Base-by-base conservation (phyloP, 2,329 filamentous ascomycete species). In the Mariannaea sp. region DNA sequence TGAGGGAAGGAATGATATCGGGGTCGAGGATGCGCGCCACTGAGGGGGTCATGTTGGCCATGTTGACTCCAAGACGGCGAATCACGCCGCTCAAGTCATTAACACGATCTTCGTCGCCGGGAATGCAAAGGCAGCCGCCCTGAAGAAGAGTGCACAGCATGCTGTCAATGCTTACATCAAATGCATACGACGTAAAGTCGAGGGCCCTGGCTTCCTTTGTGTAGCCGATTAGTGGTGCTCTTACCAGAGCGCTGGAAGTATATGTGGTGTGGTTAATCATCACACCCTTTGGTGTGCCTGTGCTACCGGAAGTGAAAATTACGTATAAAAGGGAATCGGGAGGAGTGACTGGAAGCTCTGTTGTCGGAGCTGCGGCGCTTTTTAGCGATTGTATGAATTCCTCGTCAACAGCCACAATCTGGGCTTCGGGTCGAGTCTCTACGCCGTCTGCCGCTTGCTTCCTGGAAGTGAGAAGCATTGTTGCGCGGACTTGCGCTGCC, bases 221-320 rank as follows among this genome's bases (percentile, higher is more conserved):
- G 57, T 77, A 77, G 13, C 74, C 71, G 17, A 79, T 71, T 8
- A 71, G 70, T 3, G 70, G 55, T 32, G 57, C 55, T 26, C 59
- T 46, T 3, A 53, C 64, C 13, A 58, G 46, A 7, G 59, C 56
- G 26, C 77, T 76, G 40, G 75, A 77, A 24, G 75, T 75, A 53
- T 76, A 79, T 48, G 77, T 78, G 27, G 66, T 70, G 53, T 81
- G 78, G 2, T 74, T 74, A 51, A 80, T 72, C 39, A 85, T 74
- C 4, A 86, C 83, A 17, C 84, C 84, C 70, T 87, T 87, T 1
- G 84, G 84, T 53, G 78, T 79, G 6, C 84, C 84, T 0, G 84
- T 87, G 54, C 82, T 86, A 12, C 84, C 84, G 1, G 83, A 86
- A 9, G 84, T 87, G 65, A 86, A 87, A 63, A 86, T 84, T 61